Evolutionary conservation across 2,329 filamentous ascomycete genomes (phyloP).

Genomic region (Akanthomyces muscarius): DNA sequence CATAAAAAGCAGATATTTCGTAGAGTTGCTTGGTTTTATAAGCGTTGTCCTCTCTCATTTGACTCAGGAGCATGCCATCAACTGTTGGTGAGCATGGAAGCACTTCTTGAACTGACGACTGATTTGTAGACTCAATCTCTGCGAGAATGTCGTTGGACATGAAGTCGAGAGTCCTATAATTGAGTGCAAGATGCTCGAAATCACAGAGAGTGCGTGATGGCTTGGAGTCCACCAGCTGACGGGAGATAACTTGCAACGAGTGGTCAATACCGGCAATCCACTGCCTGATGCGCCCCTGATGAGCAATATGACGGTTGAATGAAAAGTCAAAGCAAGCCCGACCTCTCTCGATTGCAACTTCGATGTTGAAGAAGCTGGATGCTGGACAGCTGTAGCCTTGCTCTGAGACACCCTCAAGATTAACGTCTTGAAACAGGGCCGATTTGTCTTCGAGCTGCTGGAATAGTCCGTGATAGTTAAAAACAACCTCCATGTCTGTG

Average conservation of each 20-base stretch:
- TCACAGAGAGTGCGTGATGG: not conserved
- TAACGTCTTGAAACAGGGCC: not conserved
- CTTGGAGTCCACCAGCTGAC: not conserved
- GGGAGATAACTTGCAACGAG: not conserved
- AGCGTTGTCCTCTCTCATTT: not conserved
- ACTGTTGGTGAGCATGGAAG: not conserved
- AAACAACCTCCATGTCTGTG: slow-evolving; percentile 40
- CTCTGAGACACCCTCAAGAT: not conserved
- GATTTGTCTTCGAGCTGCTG: slow-evolving; percentile 41
- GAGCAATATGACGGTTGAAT: not conserved
- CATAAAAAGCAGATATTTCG: not conserved
- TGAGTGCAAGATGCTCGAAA: not conserved
- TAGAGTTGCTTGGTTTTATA: not conserved
- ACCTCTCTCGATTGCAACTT: not conserved
- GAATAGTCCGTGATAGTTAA: slow-evolving; percentile 43
- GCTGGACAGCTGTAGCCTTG: not conserved
- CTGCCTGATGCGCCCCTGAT: not conserved
- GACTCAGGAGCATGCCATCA: not conserved
- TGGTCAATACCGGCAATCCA: not conserved
- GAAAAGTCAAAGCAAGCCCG: not conserved
- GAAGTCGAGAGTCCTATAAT: not conserved
- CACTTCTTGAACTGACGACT: not conserved
- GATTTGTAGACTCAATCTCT: not conserved
- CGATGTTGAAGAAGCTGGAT: not conserved
- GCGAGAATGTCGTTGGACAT: not conserved